Evolutionary conservation across 2,329 filamentous ascomycete genomes (phyloP), one percentile per base, ranked within the genome.

Genomic region (Fusarium graminum): DNA sequence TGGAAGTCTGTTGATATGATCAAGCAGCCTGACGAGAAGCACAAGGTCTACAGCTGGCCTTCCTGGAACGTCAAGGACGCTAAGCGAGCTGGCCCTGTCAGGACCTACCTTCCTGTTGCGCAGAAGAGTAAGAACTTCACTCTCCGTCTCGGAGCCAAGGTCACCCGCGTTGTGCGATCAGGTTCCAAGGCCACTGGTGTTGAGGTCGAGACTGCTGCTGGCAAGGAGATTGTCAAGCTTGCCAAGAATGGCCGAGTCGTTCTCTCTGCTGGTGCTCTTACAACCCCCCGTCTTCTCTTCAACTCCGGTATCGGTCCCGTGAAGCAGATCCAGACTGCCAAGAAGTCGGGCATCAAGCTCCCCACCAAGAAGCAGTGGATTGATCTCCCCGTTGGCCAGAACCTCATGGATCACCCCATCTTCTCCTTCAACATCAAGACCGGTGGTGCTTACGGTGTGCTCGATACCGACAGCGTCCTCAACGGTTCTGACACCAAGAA

Each of bases 21-120:
- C 72, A 72, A 82, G 19, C 79, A 82, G 39, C 88, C 88, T 1
- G 80, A 84, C 56, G 75, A 84, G 74, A 92, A 92, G 83, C 87
- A 91, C 75, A 80, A 82, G 63, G 88, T 86, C 1, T 92, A 85
- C 74, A 83, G 86, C 32, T 85, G 89, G 74, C 86, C 88, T 13
- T 82, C 88, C 7, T 91, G 87, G 80, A 92, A 92, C 85, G 90
- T 87, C 72, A 79, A 81, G 17, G 79, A 87, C 47, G 88, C 88
- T 41, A 84, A 90, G 76, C 81, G 90, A 60, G 87, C 86, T 49
- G 90, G 90, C 2, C 90, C 90, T n/a, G 80, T 92, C 76, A 86
- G 85, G 12, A 91, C 90, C 0, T 92, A 92, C 72, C 84, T 92
- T 3, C 86, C 88, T 6, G 81, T 83, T 17, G 88, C 88, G 4